These are phyloP conservation scores for Zoysia japonica DNA, from an alignment of 176 grass and related monocot species.

Conservation along the genomic window DNA sequence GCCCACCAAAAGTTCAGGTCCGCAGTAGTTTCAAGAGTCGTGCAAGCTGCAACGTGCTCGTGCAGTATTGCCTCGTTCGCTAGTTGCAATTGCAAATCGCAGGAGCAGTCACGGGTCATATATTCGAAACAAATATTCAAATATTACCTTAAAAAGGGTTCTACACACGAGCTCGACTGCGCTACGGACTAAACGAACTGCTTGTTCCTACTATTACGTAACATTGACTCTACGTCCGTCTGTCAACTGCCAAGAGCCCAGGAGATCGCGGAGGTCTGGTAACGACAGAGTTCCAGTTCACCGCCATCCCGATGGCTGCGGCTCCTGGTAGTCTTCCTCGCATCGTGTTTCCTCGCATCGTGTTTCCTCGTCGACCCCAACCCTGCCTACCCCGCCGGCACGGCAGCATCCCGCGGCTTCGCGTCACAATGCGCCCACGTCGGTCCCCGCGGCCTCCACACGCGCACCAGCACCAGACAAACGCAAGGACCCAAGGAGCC, in stretches of 20 bases:
- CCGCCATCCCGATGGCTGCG: neutral
- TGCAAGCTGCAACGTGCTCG: no score
- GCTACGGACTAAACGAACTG: neutral
- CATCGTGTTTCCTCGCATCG: neutral
- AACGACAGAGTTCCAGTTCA: neutral
- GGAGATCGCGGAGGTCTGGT: no score
- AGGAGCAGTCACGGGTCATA: neutral
- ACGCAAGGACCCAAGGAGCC: neutral
- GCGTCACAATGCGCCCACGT: slow-evolving; percentile 20
- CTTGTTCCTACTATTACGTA: neutral
- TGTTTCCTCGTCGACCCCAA: slow-evolving; percentile 1
- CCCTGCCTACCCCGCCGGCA: neutral
- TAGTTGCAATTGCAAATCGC: neutral
- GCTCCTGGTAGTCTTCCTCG: neutral
- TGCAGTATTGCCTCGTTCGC: no score
- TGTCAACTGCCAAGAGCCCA: neutral
- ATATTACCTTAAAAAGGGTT: neutral
- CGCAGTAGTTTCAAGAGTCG: neutral
- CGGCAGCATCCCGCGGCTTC: neutral
- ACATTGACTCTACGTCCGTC: neutral
- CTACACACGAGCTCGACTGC: neutral
- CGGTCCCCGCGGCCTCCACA: neutral
- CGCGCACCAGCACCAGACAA: neutral
- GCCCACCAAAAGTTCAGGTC: neutral
- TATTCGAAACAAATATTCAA: neutral